phyloP scores from a whole-genome alignment of 2,329 filamentous ascomycete genomes.

The Aspergillus tubingensis region DNA sequence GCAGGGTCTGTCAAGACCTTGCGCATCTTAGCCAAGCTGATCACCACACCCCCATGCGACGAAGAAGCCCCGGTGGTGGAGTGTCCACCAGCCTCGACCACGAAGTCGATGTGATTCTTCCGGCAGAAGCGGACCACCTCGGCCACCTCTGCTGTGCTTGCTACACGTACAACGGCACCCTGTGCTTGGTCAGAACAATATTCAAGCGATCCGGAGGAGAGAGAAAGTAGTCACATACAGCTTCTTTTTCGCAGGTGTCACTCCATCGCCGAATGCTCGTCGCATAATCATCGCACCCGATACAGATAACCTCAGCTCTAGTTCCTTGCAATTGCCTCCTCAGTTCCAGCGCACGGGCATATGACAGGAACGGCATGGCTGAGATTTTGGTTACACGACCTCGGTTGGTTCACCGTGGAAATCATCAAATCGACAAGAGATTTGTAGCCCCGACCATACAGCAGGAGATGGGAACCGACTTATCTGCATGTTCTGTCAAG shows the following conservation, averaged over 20 bases:
- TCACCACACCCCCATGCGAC: conserved; percentile 55
- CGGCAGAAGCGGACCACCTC: conserved; percentile 39
- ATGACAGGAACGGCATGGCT: conserved; percentile 15
- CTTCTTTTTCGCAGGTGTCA: conserved; percentile 15
- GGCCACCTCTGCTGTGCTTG: conserved; percentile 9
- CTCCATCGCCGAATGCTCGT: conserved; percentile 16
- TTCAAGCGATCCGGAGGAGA: not conserved
- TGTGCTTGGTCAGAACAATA: not conserved
- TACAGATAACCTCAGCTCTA: conserved; percentile 13
- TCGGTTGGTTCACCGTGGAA: not conserved
- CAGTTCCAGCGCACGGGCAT: conserved; percentile 10
- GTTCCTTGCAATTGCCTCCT: conserved; percentile 13
- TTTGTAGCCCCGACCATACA: not conserved
- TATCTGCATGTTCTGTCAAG: not conserved
- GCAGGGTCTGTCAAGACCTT: conserved; percentile 51
- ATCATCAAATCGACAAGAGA: not conserved
- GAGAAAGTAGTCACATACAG: conserved; percentile 3
- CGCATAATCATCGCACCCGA: conserved; percentile 9
- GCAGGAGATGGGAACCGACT: not conserved
- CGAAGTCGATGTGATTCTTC: conserved; percentile 51
- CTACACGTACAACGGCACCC: conserved; percentile 20
- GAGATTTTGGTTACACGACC: not conserved
- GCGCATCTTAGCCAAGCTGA: conserved; percentile 57
- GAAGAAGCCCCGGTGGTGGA: conserved; percentile 56
- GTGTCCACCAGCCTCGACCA: conserved; percentile 59